These are phyloP conservation scores for Wallacemonas rigidus DNA, from an alignment of 208 protist genomes.

Conservation along the genomic window DNA sequence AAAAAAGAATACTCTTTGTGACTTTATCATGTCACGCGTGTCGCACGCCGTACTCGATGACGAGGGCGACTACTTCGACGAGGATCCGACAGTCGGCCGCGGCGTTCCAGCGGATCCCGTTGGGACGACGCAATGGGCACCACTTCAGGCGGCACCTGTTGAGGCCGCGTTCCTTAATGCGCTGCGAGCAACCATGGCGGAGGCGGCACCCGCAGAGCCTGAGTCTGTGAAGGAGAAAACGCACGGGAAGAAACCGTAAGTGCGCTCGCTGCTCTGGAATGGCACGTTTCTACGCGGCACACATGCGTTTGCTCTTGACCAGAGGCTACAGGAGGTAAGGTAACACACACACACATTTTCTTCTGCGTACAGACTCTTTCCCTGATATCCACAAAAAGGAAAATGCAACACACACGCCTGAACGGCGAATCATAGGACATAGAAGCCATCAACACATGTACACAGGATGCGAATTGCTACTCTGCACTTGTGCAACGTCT, in stretches of 20 bases:
- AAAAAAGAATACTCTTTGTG: no score
- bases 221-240: background rate
- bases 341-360: no score
- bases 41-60: constrained; percentile 70
- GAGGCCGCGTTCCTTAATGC: constrained; percentile 27
- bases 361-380: background rate
- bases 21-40: constrained; percentile 5
- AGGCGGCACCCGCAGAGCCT: background rate
- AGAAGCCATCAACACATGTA: background rate
- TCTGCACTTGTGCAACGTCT: no score
- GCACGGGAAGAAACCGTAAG: background rate
- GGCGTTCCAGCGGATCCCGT: constrained; percentile 64
- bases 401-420: background rate
- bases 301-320: no score
- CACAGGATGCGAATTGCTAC: no score
- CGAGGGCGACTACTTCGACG: constrained; percentile 81
- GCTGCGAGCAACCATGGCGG: constrained; percentile 21
- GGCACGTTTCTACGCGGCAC: no score
- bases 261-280: background rate
- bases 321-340: no score
- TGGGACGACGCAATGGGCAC: constrained; percentile 45
- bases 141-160: constrained; percentile 38
- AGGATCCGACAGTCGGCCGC: constrained; percentile 76
- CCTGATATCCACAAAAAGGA: background rate
- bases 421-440: background rate